These are phyloP conservation scores for Plasmodiophora brassicae DNA, from an alignment of 208 protist species.

Conservation along the genomic window DNA sequence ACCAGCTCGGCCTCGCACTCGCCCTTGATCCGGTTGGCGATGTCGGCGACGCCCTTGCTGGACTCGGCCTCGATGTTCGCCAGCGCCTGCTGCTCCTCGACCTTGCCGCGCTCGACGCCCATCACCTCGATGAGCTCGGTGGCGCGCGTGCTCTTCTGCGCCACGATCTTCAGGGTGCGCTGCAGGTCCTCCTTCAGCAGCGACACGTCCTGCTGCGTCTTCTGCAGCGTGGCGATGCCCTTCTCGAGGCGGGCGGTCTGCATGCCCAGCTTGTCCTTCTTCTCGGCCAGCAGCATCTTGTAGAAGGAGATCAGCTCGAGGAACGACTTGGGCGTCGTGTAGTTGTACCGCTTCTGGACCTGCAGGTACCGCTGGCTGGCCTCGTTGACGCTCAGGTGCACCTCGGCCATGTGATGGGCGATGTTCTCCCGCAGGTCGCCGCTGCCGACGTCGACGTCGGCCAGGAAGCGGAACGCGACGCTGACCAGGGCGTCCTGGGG, in stretches of 20 bases:
- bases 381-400: constrained; percentile 78
- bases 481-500: constrained; percentile 90
- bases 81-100: constrained; percentile 57
- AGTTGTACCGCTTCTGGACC: constrained; percentile 88
- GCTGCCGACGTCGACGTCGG: constrained; percentile 51
- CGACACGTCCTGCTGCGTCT: constrained; percentile 58
- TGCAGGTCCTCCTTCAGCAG: constrained; percentile 64
- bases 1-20: constrained; percentile 59
- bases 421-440: constrained; percentile 40
- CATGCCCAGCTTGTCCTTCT: constrained; percentile 77
- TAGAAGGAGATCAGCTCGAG: constrained; percentile 96
- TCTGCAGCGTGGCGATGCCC: constrained; percentile 64
- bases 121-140: constrained; percentile 30
- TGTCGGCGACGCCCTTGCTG: constrained; percentile 83
- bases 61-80: constrained; percentile 87
- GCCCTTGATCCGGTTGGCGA: constrained; percentile 69
- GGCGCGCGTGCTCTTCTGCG: constrained; percentile 45
- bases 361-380: constrained; percentile 81
- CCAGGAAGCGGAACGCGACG: constrained; percentile 75
- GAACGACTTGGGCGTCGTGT: constrained; percentile 98
- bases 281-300: constrained; percentile 82
- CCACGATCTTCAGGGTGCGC: constrained; percentile 45
- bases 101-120: constrained; percentile 56
- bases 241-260: constrained; percentile 74
- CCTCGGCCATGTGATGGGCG: constrained; percentile 51